These are phyloP conservation scores for Craterostigma plantagineum DNA, from an alignment of 257 asterid genomes.

Conservation along the genomic window DNA sequence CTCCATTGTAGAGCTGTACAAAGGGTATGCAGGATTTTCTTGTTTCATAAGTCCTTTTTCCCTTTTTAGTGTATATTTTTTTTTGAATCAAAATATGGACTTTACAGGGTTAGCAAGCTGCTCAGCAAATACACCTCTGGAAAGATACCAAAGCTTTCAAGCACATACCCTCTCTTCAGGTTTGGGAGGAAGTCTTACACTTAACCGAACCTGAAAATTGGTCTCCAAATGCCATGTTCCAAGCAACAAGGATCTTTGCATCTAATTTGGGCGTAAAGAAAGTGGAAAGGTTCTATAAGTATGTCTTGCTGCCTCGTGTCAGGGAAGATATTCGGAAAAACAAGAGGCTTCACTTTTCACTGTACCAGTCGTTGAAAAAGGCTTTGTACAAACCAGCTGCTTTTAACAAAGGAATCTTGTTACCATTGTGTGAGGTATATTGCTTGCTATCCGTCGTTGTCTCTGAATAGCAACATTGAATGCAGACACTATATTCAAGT, in stretches of 20 bases:
- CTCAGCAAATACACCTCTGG: slow-evolving; percentile 72
- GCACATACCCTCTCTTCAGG: slow-evolving; percentile 55
- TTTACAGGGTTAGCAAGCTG: slow-evolving; percentile 68
- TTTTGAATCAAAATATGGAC: too few relatives aligned
- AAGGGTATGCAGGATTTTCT: slow-evolving; percentile 32
- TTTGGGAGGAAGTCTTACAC: slow-evolving; percentile 76
- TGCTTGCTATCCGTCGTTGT: slow-evolving; percentile 1
- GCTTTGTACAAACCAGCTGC: slow-evolving; percentile 84
- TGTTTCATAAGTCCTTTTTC: too few relatives aligned
- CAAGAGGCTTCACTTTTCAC: slow-evolving; percentile 70
- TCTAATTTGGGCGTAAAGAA: slow-evolving; percentile 76
- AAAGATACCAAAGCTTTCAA: slow-evolving; percentile 80
- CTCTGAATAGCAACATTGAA: too few relatives aligned
- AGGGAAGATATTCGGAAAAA: slow-evolving; percentile 78
- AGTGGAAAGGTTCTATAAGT: slow-evolving; percentile 73
- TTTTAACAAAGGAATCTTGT: slow-evolving; percentile 73
- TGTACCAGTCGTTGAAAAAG: slow-evolving; percentile 73
- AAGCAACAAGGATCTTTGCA: slow-evolving; percentile 82
- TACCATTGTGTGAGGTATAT: slow-evolving; percentile 72
- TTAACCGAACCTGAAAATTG: slow-evolving; percentile 84
- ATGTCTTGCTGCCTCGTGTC: slow-evolving; percentile 80
- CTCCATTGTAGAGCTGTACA: slow-evolving; percentile 63
- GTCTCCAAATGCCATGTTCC: slow-evolving; percentile 85
- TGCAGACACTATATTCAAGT: too few relatives aligned
- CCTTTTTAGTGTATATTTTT: not conserved